A percentile compares a stretch with the other conserved stretches of the same genome.
Conservation (phyloP, 345 rosid genomes). For the Melaleuca quinquenervia region DNA sequence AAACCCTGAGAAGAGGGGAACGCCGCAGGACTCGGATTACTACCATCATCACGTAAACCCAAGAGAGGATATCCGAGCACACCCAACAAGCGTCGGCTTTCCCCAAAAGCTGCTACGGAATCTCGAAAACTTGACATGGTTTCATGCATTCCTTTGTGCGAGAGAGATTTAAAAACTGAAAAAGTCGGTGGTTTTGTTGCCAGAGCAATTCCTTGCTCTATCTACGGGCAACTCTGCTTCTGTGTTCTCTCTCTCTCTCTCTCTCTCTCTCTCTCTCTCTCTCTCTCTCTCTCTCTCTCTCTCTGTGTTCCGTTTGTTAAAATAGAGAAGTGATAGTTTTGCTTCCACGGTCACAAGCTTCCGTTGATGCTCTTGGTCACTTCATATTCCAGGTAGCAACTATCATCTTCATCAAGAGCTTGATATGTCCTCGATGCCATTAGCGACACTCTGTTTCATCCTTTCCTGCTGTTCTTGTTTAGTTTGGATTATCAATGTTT, state of each 20-base stretch:
- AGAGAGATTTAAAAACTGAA: not conserved
- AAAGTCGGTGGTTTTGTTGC: not conserved
- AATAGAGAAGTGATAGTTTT: not conserved
- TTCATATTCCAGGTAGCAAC: not conserved
- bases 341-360: not conserved
- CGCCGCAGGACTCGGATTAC: conserved; percentile 4
- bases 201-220: conserved; percentile 41
- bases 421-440: not conserved
- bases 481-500: not conserved
- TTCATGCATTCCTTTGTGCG: not conserved
- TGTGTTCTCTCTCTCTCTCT: not conserved
- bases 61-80: not conserved
- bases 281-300: not conserved
- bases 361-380: not conserved
- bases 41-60: not conserved
- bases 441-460: not conserved
- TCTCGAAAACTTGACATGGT: conserved; percentile 29
- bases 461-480: not conserved
- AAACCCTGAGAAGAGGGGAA: conserved; percentile 18
- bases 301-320: not conserved
- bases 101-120: conserved; percentile 26
- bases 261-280: not conserved
- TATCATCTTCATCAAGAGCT: not conserved
- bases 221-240: conserved; percentile 25
- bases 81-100: conserved; percentile 7